A percentile compares a stretch with the other conserved stretches of the same genome.
These are phyloP conservation scores for Boletellus dicymbophilus DNA, from an alignment of 1,284 basidiomycete species.

Conservation along the genomic window DNA sequence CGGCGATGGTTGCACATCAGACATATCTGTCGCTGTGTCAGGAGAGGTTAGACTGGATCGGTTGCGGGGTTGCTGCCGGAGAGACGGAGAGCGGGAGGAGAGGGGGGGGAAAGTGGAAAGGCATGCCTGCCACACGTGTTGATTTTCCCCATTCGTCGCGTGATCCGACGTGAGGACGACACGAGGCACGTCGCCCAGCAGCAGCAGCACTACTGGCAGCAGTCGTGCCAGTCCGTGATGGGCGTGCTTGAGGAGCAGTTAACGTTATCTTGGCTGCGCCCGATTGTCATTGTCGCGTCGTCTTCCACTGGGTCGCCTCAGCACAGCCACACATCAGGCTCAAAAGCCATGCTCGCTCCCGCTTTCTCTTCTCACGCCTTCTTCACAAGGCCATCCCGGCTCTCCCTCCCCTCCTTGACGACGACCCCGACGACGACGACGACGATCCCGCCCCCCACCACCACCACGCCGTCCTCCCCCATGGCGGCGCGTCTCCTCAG, in stretches of 20 bases:
- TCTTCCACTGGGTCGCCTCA: background rate
- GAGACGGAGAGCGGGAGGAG: constrained; percentile 11
- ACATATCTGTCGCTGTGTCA: no score
- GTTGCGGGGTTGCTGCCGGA: background rate
- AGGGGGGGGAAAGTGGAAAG: constrained; percentile 15
- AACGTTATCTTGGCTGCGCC: constrained; percentile 9
- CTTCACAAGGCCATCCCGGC: constrained; percentile 23
- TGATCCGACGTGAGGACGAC: constrained; percentile 25
- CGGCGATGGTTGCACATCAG: no score
- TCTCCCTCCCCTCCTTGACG: constrained; percentile 16
- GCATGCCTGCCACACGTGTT: constrained; percentile 30
- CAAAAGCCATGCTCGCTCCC: constrained; percentile 31
- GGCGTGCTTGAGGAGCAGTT: constrained; percentile 22
- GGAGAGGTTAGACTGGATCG: background rate
- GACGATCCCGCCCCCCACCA: constrained; percentile 13
- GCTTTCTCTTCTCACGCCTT: constrained; percentile 30
- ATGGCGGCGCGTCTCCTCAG: constrained; percentile 33
- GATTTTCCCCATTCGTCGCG: constrained; percentile 18
- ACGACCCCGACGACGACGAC: constrained; percentile 25
- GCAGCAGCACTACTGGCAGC: no score
- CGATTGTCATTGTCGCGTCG: constrained; percentile 11
- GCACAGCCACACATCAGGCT: constrained; percentile 32
- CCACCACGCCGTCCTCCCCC: constrained; percentile 4
- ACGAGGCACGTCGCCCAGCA: background rate
- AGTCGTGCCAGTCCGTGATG: constrained; percentile 12